A percentile compares a stretch with the other conserved stretches of the same genome.
Evolutionary conservation across 1,139 yeast genomes (phyloP).

Genomic region (Candida tetrigidarum): DNA sequence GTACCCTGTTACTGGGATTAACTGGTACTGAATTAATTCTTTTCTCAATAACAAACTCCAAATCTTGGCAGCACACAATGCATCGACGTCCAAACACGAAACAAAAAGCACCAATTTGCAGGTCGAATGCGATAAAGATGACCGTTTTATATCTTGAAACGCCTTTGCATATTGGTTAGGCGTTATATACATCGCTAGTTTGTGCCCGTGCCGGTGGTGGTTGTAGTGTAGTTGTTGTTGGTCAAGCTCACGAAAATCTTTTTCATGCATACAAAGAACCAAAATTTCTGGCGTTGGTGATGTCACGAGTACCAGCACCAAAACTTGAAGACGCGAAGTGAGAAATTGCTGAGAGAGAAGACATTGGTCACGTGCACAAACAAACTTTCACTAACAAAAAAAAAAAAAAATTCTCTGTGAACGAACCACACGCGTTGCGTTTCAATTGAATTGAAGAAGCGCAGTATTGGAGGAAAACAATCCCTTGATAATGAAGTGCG

Average conservation of each 20-base stretch:
- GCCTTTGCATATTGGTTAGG: slow-evolving; percentile 63
- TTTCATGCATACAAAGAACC: not conserved
- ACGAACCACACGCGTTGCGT: not conserved
- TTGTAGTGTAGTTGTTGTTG: slow-evolving; percentile 5
- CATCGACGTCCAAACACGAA: slow-evolving; percentile 89
- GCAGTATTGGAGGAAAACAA: too few species aligned
- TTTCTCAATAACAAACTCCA: slow-evolving; percentile 71
- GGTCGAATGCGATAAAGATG: slow-evolving; percentile 83
- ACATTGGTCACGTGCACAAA: too few species aligned
- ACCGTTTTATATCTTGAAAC: slow-evolving; percentile 60
- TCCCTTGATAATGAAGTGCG: too few species aligned
- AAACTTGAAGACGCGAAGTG: not conserved
- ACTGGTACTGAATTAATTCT: slow-evolving; percentile 84
- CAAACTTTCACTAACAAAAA: not conserved
- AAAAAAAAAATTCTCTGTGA: slow-evolving; percentile 1
- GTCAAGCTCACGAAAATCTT: not conserved
- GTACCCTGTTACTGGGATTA: slow-evolving; percentile 95
- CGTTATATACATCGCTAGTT: slow-evolving; percentile 58
- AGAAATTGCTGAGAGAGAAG: too few species aligned
- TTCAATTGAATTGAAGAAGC: not conserved
- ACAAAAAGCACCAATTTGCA: slow-evolving; percentile 89
- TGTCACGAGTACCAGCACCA: not conserved
- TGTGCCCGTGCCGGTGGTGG: not conserved
- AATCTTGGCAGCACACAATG: slow-evolving; percentile 87
- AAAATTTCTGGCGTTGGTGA: slow-evolving; percentile 4